Conservation (phyloP, 805 yeast species). For the Candida ficus region DNA sequence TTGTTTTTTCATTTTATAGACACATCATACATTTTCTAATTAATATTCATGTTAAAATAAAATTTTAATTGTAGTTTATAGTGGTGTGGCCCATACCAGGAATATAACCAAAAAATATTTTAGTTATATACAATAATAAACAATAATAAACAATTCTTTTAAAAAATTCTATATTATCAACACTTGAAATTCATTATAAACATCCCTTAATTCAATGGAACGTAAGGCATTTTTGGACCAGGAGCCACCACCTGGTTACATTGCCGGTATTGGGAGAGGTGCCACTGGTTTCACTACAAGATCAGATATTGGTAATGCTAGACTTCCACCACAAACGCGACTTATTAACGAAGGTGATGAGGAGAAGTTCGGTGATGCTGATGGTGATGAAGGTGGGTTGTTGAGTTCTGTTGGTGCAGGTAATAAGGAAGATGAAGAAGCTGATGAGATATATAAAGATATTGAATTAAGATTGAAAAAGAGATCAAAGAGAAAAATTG, state of each 20-base stretch:
- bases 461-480: constrained; percentile 53
- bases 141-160: too few species aligned
- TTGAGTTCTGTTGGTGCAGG: constrained; percentile 25
- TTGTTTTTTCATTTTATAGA: too few species aligned
- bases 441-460: constrained; percentile 60
- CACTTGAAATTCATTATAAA: too few species aligned
- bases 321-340: constrained; percentile 27
- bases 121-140: too few species aligned
- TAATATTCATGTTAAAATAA: too few species aligned
- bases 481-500: constrained; percentile 22
- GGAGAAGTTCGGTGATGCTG: constrained; percentile 16
- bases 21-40: too few species aligned
- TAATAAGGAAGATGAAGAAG: constrained; percentile 65
- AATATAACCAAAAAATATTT: too few species aligned
- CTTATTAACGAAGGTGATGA: constrained; percentile 18
- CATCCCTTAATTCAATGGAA: too few species aligned
- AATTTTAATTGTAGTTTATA: too few species aligned
- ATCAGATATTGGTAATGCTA: constrained; percentile 60
- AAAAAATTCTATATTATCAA: too few species aligned
- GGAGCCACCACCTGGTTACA: constrained; percentile 84
- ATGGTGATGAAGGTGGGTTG: constrained; percentile 28
- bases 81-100: too few species aligned
- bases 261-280: constrained; percentile 93
- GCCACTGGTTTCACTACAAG: constrained; percentile 90
- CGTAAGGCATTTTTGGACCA: constrained; percentile 68